Percentiles rank a stretch among this genome's conserved stretches.
Evolutionary conservation across 331 rosid species (phyloP).

Genomic region (Saraca asoca): DNA sequence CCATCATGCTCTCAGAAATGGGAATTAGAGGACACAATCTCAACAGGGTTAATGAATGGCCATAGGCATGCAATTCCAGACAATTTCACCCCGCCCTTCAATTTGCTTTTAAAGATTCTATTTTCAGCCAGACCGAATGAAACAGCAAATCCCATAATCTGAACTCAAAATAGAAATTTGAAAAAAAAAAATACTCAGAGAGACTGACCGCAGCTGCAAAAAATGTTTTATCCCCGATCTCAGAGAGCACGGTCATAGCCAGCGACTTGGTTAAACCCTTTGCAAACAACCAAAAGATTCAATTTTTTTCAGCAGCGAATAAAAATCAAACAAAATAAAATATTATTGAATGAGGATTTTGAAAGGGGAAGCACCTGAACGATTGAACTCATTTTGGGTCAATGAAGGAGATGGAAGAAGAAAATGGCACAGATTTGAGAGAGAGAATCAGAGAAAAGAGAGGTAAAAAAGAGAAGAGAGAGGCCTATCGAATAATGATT

Average conservation of each 20-base stretch:
- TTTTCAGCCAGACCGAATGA: neutral
- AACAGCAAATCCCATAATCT: no score
- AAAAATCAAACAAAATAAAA: neutral
- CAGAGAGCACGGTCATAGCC: constrained; percentile 95
- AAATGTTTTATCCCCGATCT: constrained; percentile 98
- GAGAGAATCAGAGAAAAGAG: neutral
- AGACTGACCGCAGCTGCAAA: constrained; percentile 95
- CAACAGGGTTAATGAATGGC: neutral
- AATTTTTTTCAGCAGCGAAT: neutral
- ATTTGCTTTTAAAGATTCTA: neutral
- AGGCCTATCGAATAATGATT: no score
- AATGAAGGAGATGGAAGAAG: neutral
- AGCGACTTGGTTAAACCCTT: constrained; percentile 97
- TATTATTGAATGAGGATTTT: neutral
- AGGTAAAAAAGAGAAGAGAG: no score
- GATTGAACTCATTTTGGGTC: constrained; percentile 64
- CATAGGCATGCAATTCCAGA: neutral
- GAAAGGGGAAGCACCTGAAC: constrained; percentile 53
- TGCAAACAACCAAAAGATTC: neutral
- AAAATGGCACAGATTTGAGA: neutral
- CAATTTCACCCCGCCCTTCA: neutral
- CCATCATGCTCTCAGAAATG: neutral
- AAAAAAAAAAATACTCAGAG: neutral
- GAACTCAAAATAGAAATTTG: no score
- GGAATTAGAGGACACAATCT: neutral